These are phyloP conservation scores for Thraustotheca clavata DNA, from an alignment of 352 stramenopile species.

Conservation along the genomic window DNA sequence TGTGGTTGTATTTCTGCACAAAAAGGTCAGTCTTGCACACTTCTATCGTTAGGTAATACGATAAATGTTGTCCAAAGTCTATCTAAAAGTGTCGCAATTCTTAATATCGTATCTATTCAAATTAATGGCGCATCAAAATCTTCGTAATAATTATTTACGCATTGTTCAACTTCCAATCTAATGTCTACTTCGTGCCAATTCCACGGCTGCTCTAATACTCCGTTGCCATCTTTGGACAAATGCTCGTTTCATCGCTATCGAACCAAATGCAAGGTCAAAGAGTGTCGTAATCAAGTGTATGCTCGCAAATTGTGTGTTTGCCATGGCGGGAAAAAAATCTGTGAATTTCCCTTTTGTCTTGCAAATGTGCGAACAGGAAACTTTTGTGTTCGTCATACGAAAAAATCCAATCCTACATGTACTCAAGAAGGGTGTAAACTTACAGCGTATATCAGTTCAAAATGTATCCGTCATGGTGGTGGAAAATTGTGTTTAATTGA, in stretches of 20 bases:
- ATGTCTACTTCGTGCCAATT: slow-evolving; percentile 4
- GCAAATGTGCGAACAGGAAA: neutral
- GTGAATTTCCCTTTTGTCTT: neutral
- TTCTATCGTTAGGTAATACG: no score
- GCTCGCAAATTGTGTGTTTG: neutral
- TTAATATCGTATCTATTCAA: no score
- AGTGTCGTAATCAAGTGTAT: slow-evolving; percentile 15
- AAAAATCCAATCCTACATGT: neutral
- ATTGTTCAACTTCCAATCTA: no score
- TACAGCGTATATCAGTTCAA: neutral
- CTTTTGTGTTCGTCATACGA: neutral
- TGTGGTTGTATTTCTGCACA: no score
- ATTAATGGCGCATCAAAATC: no score
- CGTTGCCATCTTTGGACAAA: neutral
- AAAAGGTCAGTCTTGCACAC: no score
- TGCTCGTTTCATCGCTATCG: slow-evolving; percentile 10
- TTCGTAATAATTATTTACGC: no score
- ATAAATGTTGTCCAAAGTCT: no score
- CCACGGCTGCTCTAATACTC: neutral
- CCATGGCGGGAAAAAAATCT: neutral
- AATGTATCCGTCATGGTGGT: slow-evolving; percentile 6
- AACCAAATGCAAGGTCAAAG: neutral
- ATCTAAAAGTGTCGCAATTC: no score
- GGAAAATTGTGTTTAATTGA: neutral
- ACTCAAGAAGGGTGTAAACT: neutral